Conservation (phyloP, 2,329 filamentous ascomycete genomes). For the Fusarium incarnatum region DNA sequence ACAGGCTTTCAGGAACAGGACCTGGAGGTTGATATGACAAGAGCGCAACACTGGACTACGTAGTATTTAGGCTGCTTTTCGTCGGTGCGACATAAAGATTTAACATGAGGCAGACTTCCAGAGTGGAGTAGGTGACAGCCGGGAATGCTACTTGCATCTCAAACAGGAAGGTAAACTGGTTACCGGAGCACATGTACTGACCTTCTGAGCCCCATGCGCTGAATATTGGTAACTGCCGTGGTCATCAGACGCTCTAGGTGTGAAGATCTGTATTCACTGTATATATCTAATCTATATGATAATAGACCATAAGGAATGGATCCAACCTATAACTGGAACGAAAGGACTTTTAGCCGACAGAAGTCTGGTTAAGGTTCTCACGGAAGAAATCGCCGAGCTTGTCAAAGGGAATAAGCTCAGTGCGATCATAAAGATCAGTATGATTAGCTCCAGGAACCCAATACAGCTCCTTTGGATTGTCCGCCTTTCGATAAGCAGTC, state of each 20-base stretch:
- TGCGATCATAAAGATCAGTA: background rate
- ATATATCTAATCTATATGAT: rapidly evolving
- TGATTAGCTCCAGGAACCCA: background rate
- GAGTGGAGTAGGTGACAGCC: background rate
- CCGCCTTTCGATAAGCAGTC: background rate
- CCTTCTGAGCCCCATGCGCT: rapidly evolving
- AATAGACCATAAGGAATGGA: background rate
- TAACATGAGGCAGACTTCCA: rapidly evolving
- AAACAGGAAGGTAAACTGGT: background rate
- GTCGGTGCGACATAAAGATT: rapidly evolving
- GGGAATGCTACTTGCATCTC: rapidly evolving
- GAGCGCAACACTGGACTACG: background rate
- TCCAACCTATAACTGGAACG: rapidly evolving
- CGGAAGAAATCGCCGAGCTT: background rate
- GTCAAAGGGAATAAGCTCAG: background rate
- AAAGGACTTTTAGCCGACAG: background rate
- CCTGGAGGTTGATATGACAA: rapidly evolving
- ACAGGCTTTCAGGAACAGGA: rapidly evolving
- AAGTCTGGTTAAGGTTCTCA: background rate
- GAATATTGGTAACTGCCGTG: background rate
- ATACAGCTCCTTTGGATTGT: background rate
- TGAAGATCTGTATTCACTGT: background rate
- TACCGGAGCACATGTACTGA: background rate
- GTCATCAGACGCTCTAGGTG: too few species aligned
- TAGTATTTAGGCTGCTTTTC: background rate